Evolutionary conservation across 768 basidiomycete genomes (phyloP), one percentile per base, ranked within the genome.

Genomic region (Tricholoma furcatifolium): DNA sequence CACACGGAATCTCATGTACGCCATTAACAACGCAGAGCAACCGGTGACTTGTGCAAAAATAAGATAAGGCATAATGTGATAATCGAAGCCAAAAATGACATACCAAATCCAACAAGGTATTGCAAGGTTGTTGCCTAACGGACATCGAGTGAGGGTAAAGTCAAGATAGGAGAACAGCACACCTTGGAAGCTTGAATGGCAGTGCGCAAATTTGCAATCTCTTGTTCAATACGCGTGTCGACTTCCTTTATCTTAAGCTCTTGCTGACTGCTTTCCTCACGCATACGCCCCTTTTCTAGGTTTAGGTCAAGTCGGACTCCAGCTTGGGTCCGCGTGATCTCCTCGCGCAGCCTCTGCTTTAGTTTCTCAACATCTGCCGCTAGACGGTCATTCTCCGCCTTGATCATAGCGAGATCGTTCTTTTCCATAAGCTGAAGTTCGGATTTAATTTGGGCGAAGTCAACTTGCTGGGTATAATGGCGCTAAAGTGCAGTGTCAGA

Each of bases 161-260:
- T 30, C 41, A 10, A 51, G 32, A 27, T 44, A 31, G 49, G 44
- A 14, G 23, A 30, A 8, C 5, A 34, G 54, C 75, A 31, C 51
- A 85, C 89, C 81, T 93, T 93, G 49, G 89, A 89, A 0, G 88
- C 83, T 65, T 93, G 91, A 31, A 93, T 92, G 6, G 85, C 76
- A 2, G 91, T 95, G 50, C 90, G 76, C 48, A 97, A 67, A 2
- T 83, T 84, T 8, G 93, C 92, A 64, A 96, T 96, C 70, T 98
- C 94, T 65, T 91, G 91, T 69, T 99, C 96, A 60, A 98, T 98
- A 65, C 91, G 74, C 3, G 96, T 98, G 63, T 98, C 96, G 15
- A 98, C 94, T 68, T 99, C 96, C 68, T 93, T 93, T 65, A 98
- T 91, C 82, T 98, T 98, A 47, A 95, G 74, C 63, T 97, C 94